Evolutionary conservation across 2,329 filamentous ascomycete genomes (phyloP).

Genomic region (Elsinoe perseae): DNA sequence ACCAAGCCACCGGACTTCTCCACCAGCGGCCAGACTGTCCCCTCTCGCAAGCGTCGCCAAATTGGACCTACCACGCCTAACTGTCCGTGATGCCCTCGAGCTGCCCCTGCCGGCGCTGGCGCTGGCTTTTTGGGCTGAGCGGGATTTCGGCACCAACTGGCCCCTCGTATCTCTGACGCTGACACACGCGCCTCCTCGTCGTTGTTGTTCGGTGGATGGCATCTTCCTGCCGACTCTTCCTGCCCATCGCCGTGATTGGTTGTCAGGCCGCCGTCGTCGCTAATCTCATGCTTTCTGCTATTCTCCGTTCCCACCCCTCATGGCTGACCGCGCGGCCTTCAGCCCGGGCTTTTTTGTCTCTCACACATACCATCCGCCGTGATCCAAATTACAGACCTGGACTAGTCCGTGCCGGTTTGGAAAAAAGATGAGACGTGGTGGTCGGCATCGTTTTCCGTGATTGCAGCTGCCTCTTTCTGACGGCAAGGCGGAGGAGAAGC

Average conservation of each 20-base stretch:
- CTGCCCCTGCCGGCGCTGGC: slow-evolving; percentile 1
- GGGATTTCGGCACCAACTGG: slow-evolving; percentile 9
- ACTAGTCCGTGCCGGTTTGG: no score
- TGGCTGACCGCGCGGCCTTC: slow-evolving; percentile 8
- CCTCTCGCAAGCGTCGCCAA: neutral
- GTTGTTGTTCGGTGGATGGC: neutral
- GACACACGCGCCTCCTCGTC: neutral
- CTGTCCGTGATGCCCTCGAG: neutral
- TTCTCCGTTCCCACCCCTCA: slow-evolving; percentile 6
- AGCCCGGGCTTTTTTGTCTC: slow-evolving; percentile 9
- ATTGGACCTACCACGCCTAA: slow-evolving; percentile 3
- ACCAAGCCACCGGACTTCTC: slow-evolving; percentile 11
- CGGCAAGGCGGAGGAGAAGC: neutral
- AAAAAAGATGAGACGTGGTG: neutral
- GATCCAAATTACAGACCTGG: neutral
- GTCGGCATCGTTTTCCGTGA: slow-evolving; percentile 1
- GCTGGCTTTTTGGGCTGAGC: neutral
- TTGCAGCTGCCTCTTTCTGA: neutral
- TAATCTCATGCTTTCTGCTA: slow-evolving; percentile 9
- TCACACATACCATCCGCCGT: neutral
- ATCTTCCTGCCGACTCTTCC: slow-evolving; percentile 3
- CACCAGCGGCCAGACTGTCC: slow-evolving; percentile 9
- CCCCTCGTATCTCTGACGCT: slow-evolving; percentile 1
- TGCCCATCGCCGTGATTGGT: neutral
- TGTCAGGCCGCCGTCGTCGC: neutral